Evolutionary conservation across 75 land plant genomes (phyloP).

Genomic region (Selaginella moellendorffii): DNA sequence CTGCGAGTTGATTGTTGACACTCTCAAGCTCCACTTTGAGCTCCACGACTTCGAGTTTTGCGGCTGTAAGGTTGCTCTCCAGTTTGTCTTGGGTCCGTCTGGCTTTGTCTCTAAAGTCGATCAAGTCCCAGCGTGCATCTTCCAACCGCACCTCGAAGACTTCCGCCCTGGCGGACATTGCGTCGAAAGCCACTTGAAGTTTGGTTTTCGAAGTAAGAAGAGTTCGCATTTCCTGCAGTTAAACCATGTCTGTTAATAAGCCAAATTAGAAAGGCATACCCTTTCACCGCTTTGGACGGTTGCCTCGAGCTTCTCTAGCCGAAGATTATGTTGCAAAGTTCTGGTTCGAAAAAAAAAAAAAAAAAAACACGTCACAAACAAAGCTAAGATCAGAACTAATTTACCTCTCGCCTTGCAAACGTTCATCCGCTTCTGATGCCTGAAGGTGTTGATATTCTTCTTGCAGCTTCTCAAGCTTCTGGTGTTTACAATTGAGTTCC

Average conservation of each 20-base stretch:
- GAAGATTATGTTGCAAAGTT: no score
- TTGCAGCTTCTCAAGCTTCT: no score
- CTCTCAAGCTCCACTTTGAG: neutral
- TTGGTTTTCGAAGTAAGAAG: neutral
- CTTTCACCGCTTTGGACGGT: no score
- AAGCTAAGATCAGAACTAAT: no score
- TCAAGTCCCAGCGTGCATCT: conserved; percentile 10
- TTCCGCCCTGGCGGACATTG: conserved; percentile 4
- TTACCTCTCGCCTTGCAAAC: no score
- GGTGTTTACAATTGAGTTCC: neutral
- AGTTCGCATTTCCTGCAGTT: neutral
- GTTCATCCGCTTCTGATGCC: no score
- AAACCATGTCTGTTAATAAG: no score
- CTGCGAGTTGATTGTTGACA: neutral
- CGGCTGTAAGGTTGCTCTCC: neutral
- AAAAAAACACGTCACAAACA: no score
- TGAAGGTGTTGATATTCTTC: no score
- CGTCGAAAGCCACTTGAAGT: conserved; percentile 6
- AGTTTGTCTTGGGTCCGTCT: neutral
- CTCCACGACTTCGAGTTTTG: neutral
- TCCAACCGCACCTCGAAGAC: conserved; percentile 3
- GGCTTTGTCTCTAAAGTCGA: conserved; percentile 2
- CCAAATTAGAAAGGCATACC: no score
- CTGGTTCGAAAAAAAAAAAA: no score
- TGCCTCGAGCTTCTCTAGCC: no score